Percentiles rank a stretch among this genome's conserved stretches.
Conservation (phyloP, 441 rosid genomes). For the Euphorbia celastroides region DNA sequence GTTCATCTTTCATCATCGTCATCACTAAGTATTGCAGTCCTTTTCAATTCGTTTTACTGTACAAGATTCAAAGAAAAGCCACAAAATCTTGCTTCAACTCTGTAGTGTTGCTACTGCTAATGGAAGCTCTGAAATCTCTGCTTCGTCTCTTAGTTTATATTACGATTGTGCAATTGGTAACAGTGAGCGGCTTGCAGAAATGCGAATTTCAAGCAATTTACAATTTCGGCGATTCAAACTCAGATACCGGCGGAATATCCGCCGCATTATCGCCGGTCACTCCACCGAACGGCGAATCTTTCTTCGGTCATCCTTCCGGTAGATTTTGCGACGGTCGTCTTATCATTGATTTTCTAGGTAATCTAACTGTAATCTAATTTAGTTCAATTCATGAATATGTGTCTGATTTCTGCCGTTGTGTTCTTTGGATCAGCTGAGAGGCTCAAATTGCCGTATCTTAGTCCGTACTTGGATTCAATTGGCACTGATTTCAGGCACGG, state of each 20-base stretch:
- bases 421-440: constrained; percentile 23
- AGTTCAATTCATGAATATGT: too few species aligned
- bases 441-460: constrained; percentile 29
- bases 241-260: constrained; percentile 62
- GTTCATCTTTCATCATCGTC: too few species aligned
- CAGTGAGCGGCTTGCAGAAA: constrained; percentile 10
- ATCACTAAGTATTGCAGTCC: background rate
- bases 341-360: constrained; percentile 66
- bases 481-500: constrained; percentile 36
- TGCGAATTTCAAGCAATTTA: constrained; percentile 59
- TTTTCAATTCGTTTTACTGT: background rate
- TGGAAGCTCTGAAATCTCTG: constrained; percentile 20
- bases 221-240: constrained; percentile 88
- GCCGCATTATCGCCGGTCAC: constrained; percentile 42
- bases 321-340: constrained; percentile 75
- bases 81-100: background rate
- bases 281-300: constrained; percentile 66
- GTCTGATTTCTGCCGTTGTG: too few species aligned
- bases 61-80: background rate
- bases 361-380: background rate
- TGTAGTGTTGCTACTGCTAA: background rate
- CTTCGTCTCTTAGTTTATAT: constrained; percentile 13
- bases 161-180: constrained; percentile 12
- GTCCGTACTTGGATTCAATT: constrained; percentile 37
- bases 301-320: constrained; percentile 67